These are phyloP conservation scores for Cyclostephanos tholiformis DNA, from an alignment of 108 stramenopile genomes.

Conservation along the genomic window DNA sequence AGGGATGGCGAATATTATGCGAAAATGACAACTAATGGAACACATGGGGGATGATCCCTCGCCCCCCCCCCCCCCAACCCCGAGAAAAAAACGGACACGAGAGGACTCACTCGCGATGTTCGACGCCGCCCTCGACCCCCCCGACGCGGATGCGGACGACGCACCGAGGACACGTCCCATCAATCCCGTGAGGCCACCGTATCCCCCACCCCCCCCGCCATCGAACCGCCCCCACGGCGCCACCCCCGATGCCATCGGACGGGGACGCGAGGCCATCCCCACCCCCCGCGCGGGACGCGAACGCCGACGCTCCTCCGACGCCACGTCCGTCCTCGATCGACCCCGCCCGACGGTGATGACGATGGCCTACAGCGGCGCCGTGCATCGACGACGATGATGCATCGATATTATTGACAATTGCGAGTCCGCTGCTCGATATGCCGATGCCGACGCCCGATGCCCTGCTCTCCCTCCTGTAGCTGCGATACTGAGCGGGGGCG, in stretches of 20 bases:
- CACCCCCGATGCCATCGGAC: too few relatives aligned
- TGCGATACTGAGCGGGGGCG: slow-evolving; percentile 55
- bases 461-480: slow-evolving; percentile 49
- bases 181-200: slow-evolving; percentile 42
- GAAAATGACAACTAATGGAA: not conserved
- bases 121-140: not conserved
- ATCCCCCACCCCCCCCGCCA: slow-evolving; percentile 17
- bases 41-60: too few relatives aligned
- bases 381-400: not conserved
- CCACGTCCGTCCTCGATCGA: not conserved
- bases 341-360: not conserved
- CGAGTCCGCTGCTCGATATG: slow-evolving; percentile 41
- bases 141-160: slow-evolving; percentile 11
- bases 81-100: not conserved
- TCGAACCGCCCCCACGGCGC: too few relatives aligned
- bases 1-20: not conserved
- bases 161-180: slow-evolving; percentile 52
- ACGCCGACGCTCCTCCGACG: slow-evolving; percentile 6
- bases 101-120: slow-evolving; percentile 24
- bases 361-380: too few relatives aligned
- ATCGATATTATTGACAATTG: not conserved
- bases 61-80: too few relatives aligned
- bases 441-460: slow-evolving; percentile 53
- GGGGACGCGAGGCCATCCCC: slow-evolving; percentile 27
- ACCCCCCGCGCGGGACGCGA: not conserved